phyloP scores from a whole-genome alignment of 164 flowering plant genomes.

The Vitis vinifera region ASM3070453v1 NC_081811.1:17695501-17696000 shows the following conservation, averaged over 20 bases:
- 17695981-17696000: conserved; percentile 54
- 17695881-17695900: conserved; percentile 24
- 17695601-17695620: neutral
- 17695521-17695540: conserved; percentile 22
- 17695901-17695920: conserved; percentile 36
- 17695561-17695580: conserved; percentile 3
- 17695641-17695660: conserved; percentile 13
- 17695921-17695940: conserved; percentile 53
- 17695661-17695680: conserved; percentile 36
- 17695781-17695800: conserved; percentile 58
- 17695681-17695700: conserved; percentile 52
- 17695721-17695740: conserved; percentile 62
- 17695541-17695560: conserved; percentile 8
- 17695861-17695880: conserved; percentile 37
- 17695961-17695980: conserved; percentile 39
- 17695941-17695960: conserved; percentile 45
- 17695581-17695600: neutral
- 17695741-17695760: conserved; percentile 48
- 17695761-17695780: conserved; percentile 49
- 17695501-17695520: conserved; percentile 28
- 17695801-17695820: conserved; percentile 42
- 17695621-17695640: conserved; percentile 4
- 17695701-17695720: conserved; percentile 54
- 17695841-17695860: conserved; percentile 40
- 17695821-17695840: conserved; percentile 52